phyloP scores from a whole-genome alignment of 1,139 yeast genomes.

The Kodamaea sp. region DNA sequence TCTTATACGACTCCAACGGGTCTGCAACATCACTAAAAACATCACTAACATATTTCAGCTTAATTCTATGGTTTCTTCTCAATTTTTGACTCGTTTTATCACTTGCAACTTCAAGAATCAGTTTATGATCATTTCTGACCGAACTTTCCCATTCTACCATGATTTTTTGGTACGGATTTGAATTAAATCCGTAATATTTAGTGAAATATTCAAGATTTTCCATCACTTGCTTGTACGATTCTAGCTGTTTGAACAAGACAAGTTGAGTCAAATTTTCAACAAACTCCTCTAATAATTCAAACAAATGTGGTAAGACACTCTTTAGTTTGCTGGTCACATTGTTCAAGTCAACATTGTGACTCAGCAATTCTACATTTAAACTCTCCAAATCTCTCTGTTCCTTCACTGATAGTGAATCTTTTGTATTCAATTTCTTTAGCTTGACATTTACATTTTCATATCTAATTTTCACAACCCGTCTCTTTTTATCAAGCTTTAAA shows the following conservation, averaged over 20 bases:
- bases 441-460: constrained; percentile 2
- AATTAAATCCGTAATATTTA: constrained; percentile 4
- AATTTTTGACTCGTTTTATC: no score
- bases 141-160: no score
- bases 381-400: constrained; percentile 32
- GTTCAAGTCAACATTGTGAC: constrained; percentile 28
- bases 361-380: constrained; percentile 28
- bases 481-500: constrained; percentile 40
- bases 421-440: constrained; percentile 15
- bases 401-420: constrained; percentile 25
- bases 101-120: no score
- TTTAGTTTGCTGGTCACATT: constrained; percentile 40
- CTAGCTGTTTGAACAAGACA: constrained; percentile 30
- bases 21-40: constrained; percentile 21
- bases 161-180: constrained; percentile 1
- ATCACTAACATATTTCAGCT: constrained; percentile 1
- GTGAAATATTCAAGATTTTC: constrained; percentile 2
- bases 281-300: constrained; percentile 50
- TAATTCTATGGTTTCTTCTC: no score
- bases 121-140: no score
- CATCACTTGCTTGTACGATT: constrained; percentile 18
- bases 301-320: constrained; percentile 43
- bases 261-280: constrained; percentile 39
- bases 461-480: constrained; percentile 22
- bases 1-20: constrained; percentile 29